Conservation (phyloP, 2,329 filamentous ascomycete genomes). For the Microascus cirrosus region DNA sequence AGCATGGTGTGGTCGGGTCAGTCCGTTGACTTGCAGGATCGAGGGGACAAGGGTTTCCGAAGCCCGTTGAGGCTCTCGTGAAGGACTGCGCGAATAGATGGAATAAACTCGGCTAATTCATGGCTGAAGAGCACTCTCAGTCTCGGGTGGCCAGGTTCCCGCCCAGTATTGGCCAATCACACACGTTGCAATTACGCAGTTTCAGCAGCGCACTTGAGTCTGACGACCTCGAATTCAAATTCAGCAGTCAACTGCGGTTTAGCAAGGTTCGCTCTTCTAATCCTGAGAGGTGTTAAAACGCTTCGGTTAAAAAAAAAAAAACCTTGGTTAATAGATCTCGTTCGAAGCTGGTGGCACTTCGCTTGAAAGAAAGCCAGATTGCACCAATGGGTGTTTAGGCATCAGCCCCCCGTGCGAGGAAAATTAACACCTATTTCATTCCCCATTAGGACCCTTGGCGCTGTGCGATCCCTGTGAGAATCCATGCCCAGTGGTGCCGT, state of each 20-base stretch:
- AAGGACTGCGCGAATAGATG: slow-evolving; percentile 2
- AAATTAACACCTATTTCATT: background rate
- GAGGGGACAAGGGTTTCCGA: background rate
- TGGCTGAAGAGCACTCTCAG: background rate
- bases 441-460: background rate
- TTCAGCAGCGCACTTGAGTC: too few relatives aligned
- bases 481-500: background rate
- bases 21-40: background rate
- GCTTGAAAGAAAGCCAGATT: background rate
- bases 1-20: slow-evolving; percentile 19
- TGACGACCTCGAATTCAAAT: too few relatives aligned
- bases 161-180: too few relatives aligned
- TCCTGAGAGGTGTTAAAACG: background rate
- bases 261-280: background rate
- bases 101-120: slow-evolving; percentile 1
- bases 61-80: background rate
- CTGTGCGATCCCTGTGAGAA: background rate
- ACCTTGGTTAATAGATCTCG: background rate
- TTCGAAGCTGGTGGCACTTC: background rate
- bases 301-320: too few relatives aligned
- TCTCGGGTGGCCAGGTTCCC: background rate
- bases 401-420: background rate
- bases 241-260: background rate
- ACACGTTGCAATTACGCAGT: too few relatives aligned
- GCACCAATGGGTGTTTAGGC: background rate